Base-by-base conservation (phyloP, 2,329 filamentous ascomycete species). In the Hymenoscyphus albidus region DNA sequence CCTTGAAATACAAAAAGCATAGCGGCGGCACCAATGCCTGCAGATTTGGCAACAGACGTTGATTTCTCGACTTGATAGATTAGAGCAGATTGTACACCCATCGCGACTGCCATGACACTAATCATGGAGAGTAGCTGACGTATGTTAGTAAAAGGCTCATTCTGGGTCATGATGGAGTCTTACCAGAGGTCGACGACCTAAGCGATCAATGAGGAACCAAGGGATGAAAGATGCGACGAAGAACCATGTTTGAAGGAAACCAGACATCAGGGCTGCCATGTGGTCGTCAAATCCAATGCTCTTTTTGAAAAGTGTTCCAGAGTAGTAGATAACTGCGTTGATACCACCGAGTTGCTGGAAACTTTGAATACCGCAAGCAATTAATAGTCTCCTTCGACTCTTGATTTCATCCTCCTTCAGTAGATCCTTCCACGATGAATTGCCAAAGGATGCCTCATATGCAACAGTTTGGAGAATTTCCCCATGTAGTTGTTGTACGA, bases 391-490 rank as follows among this genome's bases (percentile, higher is more conserved):
- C 14, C 80, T 77, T 72, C 81, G 79, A 64, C 82, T 78, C 67
- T 82, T 80, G 2, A 78, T 80, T 69, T 80, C 80, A 58, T 80
- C 80, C 32, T 78, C 78, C 3, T 78, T 80, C 64, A 82, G 77
- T 3, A 82, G 74, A 3, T 78, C 77, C 32, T 74, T 76, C 71
- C 77, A 64, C 32, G 40, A 31, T 4, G 51, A 63, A 16, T 61
- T 77, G 72, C 92, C 89, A 32, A 85, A 77, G n/a, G 89, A 86
- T 1, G 86, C 83, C 70, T 83, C 83, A 64, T 80, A 80, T 39
- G 76, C 76, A 1, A 72, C 58, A 59, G 78, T 77, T 72, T 89
- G 83, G 27, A 83, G 42, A 42, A 68, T 64, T 7, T n/a, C 16
- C 9, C 35, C 35, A n/a, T 44, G 42, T 6, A 44, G 16, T 56